Conservation (phyloP, 2,329 filamentous ascomycete species). For the Cyphellophora attinorum region DNA sequence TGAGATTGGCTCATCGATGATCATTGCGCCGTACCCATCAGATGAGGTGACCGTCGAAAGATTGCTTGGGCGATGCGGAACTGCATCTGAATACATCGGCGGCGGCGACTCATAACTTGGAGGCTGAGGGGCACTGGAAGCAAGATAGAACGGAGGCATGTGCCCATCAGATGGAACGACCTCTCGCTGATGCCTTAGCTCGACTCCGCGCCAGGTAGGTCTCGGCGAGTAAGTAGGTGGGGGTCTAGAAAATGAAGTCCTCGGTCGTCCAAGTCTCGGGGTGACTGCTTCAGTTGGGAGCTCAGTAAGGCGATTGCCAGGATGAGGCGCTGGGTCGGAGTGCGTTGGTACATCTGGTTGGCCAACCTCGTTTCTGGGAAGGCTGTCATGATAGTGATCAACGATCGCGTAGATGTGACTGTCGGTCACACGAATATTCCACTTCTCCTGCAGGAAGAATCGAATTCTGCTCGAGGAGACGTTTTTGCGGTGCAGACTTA, state of each 20-base stretch:
- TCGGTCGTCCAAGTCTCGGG: not conserved
- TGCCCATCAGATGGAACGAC: not conserved
- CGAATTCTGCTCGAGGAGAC: not conserved
- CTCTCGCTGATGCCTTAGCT: not conserved
- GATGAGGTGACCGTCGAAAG: conserved; percentile 1
- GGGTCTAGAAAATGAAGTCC: not conserved
- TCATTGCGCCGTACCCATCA: not conserved
- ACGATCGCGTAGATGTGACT: not conserved
- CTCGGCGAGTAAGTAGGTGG: not conserved
- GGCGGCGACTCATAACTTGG: not conserved
- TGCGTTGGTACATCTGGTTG: not conserved
- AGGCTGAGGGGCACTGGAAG: not conserved
- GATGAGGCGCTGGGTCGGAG: not conserved
- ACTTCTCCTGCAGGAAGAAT: not conserved
- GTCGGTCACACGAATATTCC: not conserved
- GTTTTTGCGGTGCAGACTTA: not conserved
- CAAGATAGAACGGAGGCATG: not conserved
- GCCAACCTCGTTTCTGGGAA: not conserved
- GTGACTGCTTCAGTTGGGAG: not conserved
- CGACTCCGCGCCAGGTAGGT: not conserved
- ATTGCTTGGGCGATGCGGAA: too few relatives aligned
- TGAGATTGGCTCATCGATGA: not conserved
- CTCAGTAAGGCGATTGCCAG: not conserved
- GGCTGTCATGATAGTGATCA: not conserved
- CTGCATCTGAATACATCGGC: not conserved